These are phyloP conservation scores for Calycina marina DNA, from an alignment of 2,329 filamentous ascomycete genomes.

Conservation along the genomic window DNA sequence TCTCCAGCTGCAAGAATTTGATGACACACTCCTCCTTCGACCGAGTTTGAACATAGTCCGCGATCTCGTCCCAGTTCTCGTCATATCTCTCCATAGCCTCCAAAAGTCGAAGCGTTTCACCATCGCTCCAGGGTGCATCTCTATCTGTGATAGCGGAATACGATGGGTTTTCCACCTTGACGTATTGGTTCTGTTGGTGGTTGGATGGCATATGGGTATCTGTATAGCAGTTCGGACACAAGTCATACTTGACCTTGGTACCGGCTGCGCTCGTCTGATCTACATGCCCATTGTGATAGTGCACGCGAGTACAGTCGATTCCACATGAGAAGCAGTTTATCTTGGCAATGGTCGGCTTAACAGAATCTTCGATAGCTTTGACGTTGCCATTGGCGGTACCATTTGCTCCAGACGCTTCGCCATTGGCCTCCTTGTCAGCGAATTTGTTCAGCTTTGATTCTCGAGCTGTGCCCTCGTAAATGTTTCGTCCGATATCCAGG, in stretches of 20 bases:
- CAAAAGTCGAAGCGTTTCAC: slow-evolving; percentile 75
- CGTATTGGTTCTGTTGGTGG: slow-evolving; percentile 67
- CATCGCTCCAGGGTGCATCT: slow-evolving; percentile 81
- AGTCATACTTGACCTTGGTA: slow-evolving; percentile 56
- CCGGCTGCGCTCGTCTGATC: slow-evolving; percentile 24
- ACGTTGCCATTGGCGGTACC: slow-evolving; percentile 34
- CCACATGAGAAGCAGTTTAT: slow-evolving; percentile 84
- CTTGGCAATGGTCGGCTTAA: slow-evolving; percentile 52
- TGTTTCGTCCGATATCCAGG: slow-evolving; percentile 84
- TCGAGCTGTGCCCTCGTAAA: slow-evolving; percentile 87
- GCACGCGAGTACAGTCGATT: slow-evolving; percentile 66
- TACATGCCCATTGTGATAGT: slow-evolving; percentile 54
- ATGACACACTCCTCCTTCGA: slow-evolving; percentile 93
- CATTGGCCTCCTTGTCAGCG: slow-evolving; percentile 57
- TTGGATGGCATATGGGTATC: slow-evolving; percentile 72
- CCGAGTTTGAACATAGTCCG: slow-evolving; percentile 80
- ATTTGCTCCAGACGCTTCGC: slow-evolving; percentile 54
- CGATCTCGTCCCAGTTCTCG: slow-evolving; percentile 88
- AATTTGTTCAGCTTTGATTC: slow-evolving; percentile 48
- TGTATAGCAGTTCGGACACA: slow-evolving; percentile 83
- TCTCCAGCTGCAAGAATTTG: slow-evolving; percentile 91
- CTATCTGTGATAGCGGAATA: slow-evolving; percentile 68
- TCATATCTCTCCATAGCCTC: slow-evolving; percentile 89
- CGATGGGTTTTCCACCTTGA: slow-evolving; percentile 76
- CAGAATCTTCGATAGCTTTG: slow-evolving; percentile 37